Percentiles rank a stretch among this genome's conserved stretches.
Evolutionary conservation across 1,284 basidiomycete species (phyloP).

Genomic region (Erythrobasidium hasegawianum): DNA sequence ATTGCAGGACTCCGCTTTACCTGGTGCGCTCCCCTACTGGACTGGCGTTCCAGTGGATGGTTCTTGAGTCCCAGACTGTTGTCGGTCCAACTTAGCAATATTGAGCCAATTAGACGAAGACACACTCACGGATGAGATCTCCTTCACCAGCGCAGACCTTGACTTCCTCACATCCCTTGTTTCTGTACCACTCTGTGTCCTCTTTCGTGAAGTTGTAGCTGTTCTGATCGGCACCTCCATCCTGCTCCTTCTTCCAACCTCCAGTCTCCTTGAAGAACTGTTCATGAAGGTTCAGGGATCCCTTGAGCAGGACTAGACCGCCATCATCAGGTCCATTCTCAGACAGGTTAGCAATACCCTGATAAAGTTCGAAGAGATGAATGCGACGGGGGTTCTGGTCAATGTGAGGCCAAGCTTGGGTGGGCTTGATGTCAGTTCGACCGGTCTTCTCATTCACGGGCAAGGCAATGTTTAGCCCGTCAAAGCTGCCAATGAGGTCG

Average conservation of each 20-base stretch:
- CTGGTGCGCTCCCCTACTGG: constrained; percentile 19
- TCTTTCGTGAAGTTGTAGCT: constrained; percentile 46
- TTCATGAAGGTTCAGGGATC: constrained; percentile 47
- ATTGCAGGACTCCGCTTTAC: no score
- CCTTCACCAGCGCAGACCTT: constrained; percentile 45
- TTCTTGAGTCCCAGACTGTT: constrained; percentile 37
- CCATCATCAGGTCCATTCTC: constrained; percentile 52
- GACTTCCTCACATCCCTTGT: constrained; percentile 44
- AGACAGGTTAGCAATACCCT: constrained; percentile 51
- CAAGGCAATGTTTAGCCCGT: constrained; percentile 48
- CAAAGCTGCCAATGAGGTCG: constrained; percentile 35
- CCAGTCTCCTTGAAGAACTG: constrained; percentile 49
- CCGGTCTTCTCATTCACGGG: constrained; percentile 42
- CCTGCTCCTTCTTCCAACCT: constrained; percentile 35
- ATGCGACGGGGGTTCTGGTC: not conserved
- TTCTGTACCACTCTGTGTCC: constrained; percentile 45
- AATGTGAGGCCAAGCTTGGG: constrained; percentile 48
- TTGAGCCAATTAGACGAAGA: no score
- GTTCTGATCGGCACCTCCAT: constrained; percentile 46
- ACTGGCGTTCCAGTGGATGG: constrained; percentile 35
- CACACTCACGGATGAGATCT: constrained; percentile 41
- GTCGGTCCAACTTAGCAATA: no score
- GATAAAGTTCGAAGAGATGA: constrained; percentile 42
- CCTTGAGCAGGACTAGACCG: constrained; percentile 51
- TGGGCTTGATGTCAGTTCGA: constrained; percentile 37